Base-by-base conservation (phyloP, 2,329 filamentous ascomycete genomes). In the Colletotrichum orbiculare region DNA sequence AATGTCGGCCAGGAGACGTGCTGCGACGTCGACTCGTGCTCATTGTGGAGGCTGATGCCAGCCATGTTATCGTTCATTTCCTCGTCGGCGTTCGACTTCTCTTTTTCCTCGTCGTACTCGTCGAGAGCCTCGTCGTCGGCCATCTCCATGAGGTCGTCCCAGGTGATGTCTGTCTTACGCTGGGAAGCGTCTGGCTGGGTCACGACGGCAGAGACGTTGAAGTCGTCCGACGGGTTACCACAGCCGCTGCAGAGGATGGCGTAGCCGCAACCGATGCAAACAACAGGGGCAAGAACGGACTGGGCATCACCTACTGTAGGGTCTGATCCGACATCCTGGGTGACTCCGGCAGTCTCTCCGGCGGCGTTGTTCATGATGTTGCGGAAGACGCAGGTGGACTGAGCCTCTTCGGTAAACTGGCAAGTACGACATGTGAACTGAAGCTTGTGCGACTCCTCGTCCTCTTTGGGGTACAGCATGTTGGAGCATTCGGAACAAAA, bases 401-500 rank as follows among this genome's bases (percentile, higher is more conserved):
- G 88, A 38, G 95, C 94, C 69, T 91, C 88, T 76, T 97, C 94
- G 73, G 91, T 92, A 81, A 93, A 97, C 75, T 94, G 90, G 82
- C 96, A 99, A 62, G 94, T 97, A 72, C 95, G 92, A 84, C 96
- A 99, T 69, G 93, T 94, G 81, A 96, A 99, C 83, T 97, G 91
- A 71, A 99, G 89, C 73, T 89, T 90, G 82, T 92, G 92, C 67
- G 89, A 89, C 67, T 90, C 85, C 68, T 91, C 89, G 79, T 99
- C 94, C 83, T 99, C 96, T 81, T 96, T 96, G 54, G 96, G 96
- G 76, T 98, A 98, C 60, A 99, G 85, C 87, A 99, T 92, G 85
- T 99, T 99, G 73, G 94, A 97, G 83, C 96, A 99, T 85, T 99
- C 96, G 72, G 93, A 94, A 84, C 96, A 99, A 86, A 99, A 99